Evolutionary conservation across 352 stramenopile genomes (phyloP), one percentile per base, ranked within the genome.

Genomic region (Phytophthora meadii): DNA sequence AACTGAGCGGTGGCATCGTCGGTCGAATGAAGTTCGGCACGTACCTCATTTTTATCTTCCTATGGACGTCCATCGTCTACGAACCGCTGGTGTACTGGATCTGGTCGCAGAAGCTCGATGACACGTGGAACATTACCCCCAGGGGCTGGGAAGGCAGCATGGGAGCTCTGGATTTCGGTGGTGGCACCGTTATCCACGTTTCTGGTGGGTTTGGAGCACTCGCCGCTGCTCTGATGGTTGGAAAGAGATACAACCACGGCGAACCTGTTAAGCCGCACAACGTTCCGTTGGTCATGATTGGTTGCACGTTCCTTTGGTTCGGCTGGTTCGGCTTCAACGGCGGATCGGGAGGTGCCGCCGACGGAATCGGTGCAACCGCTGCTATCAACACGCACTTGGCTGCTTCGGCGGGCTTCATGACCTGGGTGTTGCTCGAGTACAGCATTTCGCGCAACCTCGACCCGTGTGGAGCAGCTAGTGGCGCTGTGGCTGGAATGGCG

Each of bases 311-410:
- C 34, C 81, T 94, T 42, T 94, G 86, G 86, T 90, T 89, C 47
- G 86, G 86, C 5, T 94, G 86, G 86, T 92, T 90, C 55, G 84
- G 86, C 46, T 94, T 94, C 68, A 92, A 94, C 60, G 84, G 71
- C 5, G 84, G 84, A 28, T 90, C 81, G n/a, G 67, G 76, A 5
- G 72, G 67, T 27, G 76, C 74, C 2, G 82, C 82, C 1, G 77
- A 90, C 40, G 70, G 72, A n/a, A 79, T 90, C 41, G 86, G 77
- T 3, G 81, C 79, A 5, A 79, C 84, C 3, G 84, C 82, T 9
- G 81, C 69, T 0, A 79, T 94, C 63, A 93, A 89, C 71, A 92
- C 82, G 32, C 82, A 92, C 49, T 32, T 92, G 41, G 81, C 79
- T 12, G 64, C 76, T 9, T 86, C 68, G 1, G 70, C 82, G 0